Conservation (phyloP, 768 basidiomycete species). For the Mycena kentingensis region DNA sequence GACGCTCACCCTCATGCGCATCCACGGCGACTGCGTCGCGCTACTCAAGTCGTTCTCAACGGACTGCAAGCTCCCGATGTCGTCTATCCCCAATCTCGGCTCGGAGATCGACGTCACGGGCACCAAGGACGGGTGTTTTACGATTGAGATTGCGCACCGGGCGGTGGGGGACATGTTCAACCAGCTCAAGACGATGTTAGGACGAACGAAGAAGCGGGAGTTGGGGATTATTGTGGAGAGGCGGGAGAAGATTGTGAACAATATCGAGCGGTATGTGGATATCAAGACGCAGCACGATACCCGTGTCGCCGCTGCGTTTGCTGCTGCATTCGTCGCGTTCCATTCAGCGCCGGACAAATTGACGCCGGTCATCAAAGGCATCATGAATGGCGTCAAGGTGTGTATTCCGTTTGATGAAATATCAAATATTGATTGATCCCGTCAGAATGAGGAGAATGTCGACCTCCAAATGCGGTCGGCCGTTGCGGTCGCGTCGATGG, state of each 20-base stretch:
- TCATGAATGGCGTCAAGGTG: constrained; percentile 98
- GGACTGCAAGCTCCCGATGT: constrained; percentile 85
- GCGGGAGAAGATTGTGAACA: constrained; percentile 62
- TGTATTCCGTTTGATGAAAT: constrained; percentile 17
- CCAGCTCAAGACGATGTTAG: constrained; percentile 72
- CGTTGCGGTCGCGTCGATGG: constrained; percentile 80
- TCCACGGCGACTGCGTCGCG: constrained; percentile 75
- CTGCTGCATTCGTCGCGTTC: constrained; percentile 88
- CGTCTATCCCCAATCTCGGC: constrained; percentile 78
- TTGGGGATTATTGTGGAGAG: constrained; percentile 75
- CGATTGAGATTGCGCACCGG: constrained; percentile 72
- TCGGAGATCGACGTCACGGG: constrained; percentile 76
- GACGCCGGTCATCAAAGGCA: constrained; percentile 92
- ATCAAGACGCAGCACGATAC: constrained; percentile 85
- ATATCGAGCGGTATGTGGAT: constrained; percentile 78
- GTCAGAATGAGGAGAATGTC: constrained; percentile 81
- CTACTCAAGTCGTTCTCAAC: constrained; percentile 80
- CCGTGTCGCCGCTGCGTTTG: constrained; percentile 86
- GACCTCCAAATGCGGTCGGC: constrained; percentile 91
- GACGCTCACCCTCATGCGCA: constrained; percentile 75
- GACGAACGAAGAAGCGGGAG: constrained; percentile 78
- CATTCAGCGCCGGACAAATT: constrained; percentile 88
- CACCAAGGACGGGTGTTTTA: constrained; percentile 66
- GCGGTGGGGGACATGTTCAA: constrained; percentile 73
- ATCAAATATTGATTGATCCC: constrained; percentile 9